Evolutionary conservation across 2,329 filamentous ascomycete genomes (phyloP), one percentile per base, ranked within the genome.

Genomic region (Sclerotinia spermophila): DNA sequence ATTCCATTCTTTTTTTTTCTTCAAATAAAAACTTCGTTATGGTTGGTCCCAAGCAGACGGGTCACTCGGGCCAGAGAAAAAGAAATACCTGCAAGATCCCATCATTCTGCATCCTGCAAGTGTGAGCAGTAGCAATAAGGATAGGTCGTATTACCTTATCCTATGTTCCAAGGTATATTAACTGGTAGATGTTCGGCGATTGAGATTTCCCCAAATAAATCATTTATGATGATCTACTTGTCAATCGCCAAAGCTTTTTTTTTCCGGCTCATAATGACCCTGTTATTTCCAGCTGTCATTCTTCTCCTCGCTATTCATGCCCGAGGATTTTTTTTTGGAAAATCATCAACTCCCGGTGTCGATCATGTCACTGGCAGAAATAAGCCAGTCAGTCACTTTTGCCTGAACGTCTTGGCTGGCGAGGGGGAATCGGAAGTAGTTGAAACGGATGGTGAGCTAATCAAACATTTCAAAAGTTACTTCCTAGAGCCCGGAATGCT

Each of bases 41-140:
- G 55, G 55, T 68, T 56, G 68, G 68, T 70, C 68, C 68, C 68
- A 56, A 48, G 68, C 30, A 70, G 60, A 58, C 65, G 68, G 68
- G 68, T 70, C 68, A 66, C 45, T 70, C 60, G 61, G 40, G 30
- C 7, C 67, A 62, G 35, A 62, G 35, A 38, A 1, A 27, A 30
- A 69, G 45, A 58, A n/a, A n/a, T n/a, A 38, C 40, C 60, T 70
- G 68, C 68, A 66, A 44, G 60, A 56, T 70, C 48, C 68, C 68
- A 69, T 66, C 35, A 45, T 66, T 40, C 62, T 66, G 62, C 67
- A 65, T 64, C 30, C 53, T 66, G 68, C 68, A 58, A 65, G 68
- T 65, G 62, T 65, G 24, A 58, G 15, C 44, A 67, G 42, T 42
- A 33, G 65, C 48, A 56, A 38, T 40, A 45, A 45, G 66, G 60